Conservation (phyloP, 2,329 filamentous ascomycete species). For the Juglanconis oblonga region DNA sequence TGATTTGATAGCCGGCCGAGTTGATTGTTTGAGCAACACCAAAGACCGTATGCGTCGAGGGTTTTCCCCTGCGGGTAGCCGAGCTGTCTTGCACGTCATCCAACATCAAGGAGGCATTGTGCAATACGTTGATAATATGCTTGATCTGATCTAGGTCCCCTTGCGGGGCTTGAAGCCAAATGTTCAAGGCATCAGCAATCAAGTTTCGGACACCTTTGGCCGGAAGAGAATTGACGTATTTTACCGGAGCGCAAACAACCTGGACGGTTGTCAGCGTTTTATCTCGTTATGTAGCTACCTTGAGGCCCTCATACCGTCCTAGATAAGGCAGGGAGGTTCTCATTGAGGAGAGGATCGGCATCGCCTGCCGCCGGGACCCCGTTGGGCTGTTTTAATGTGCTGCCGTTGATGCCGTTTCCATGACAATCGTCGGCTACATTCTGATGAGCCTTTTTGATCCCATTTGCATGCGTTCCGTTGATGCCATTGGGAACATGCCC, state of each 20-base stretch:
- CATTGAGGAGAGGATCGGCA: no score
- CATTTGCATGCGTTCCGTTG: no score
- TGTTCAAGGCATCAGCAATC: constrained; percentile 27
- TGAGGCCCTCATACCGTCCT: no score
- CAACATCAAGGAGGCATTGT: constrained; percentile 33
- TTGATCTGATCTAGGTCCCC: constrained; percentile 22
- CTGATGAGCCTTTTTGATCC: no score
- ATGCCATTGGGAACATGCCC: no score
- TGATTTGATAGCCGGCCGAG: constrained; percentile 28
- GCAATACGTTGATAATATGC: constrained; percentile 25
- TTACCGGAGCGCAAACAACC: constrained; percentile 13
- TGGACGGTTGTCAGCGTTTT: not conserved
- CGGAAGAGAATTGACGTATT: constrained; percentile 26
- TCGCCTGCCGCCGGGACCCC: no score
- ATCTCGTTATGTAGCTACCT: no score
- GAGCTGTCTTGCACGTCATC: constrained; percentile 39
- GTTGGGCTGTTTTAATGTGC: no score
- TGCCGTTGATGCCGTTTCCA: no score
- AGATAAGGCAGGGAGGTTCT: no score
- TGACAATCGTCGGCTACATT: no score
- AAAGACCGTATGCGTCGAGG: constrained; percentile 34
- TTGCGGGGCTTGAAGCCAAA: constrained; percentile 26
- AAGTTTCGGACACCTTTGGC: constrained; percentile 25
- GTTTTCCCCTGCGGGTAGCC: constrained; percentile 30
- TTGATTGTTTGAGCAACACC: constrained; percentile 36